Evolutionary conservation across 139 green algal species (phyloP), one percentile per base, ranked within the genome.

Genomic region (Coelastrella sp.): DNA sequence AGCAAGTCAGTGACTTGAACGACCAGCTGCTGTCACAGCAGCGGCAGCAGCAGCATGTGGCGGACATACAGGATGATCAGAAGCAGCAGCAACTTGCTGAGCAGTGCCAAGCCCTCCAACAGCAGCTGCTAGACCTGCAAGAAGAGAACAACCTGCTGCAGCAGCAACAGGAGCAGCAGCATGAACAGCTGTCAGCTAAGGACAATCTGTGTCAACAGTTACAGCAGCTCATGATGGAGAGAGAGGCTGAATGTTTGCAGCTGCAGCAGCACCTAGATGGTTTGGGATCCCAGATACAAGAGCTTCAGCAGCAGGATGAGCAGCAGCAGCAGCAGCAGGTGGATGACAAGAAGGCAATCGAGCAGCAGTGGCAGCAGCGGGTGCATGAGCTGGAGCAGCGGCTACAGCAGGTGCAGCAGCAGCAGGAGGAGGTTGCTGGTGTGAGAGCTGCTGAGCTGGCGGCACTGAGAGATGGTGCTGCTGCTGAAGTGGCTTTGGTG

Each of bases 151-250:
- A 48, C 51, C 37, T 11, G 34, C 37, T 23, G 34, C 67, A 51
- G 5, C 21, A 50, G 15, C 37, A 76, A 37, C 38, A 57, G 35
- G 6, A 50, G 9, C 37, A 76, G 37, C 2, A 35, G 35, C 35
- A 76, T 5, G 34, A 76, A 32, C 25, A 50, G 37, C 35, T n/a
- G 2, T 11, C 9, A 34, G 35, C 19, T 95, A 23, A 99, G 89
- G 89, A 98, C 99, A 7, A 92, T 83, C 43, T 90, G 81, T 81
- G 99, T 93, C 51, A 96, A 88, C 51, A 89, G 73, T 74, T 95
- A 3, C 53, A 64, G 5, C 53, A 64, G 53, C 7, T 64, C 0
- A 57, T 57, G 45, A 30, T 30, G 38, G 30, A 8, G 35, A 9
- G 5, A n/a, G 3, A 76, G 62, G 30, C 62, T 69, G 8, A 38